Evolutionary conservation across 2,329 filamentous ascomycete genomes (phyloP), one percentile per base, ranked within the genome.

Genomic region (Metarhizium anisopliae): DNA sequence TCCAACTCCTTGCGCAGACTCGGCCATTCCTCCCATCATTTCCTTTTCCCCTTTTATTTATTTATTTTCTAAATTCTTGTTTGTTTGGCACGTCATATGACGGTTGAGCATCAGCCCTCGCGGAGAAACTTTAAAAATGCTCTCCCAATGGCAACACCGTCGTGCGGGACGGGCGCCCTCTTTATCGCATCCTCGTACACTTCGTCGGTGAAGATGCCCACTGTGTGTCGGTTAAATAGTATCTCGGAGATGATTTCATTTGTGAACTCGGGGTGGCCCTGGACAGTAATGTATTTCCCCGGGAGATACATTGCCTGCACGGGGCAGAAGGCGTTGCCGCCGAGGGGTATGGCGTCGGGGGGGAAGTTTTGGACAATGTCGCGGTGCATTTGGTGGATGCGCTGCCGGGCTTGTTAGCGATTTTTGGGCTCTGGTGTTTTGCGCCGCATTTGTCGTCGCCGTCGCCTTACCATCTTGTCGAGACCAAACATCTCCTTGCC

Each of bases 41-140:
- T 35, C 10, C 32, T 3, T 35, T 7, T 35, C 0, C 32, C 32
- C 10, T 7, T 35, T 35, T 11, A 7, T 35, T 7, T 35, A 8
- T 11, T 11, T 25, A 25, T 18, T 18, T 35, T 35, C 11, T 35
- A 5, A 7, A 7, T 2, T 18, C 2, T 11, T 6, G 2, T 45
- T 45, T 11, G 8, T 45, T 20, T 18, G n/a, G n/a, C 42, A 20
- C 20, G n/a, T 40, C 42, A 45, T 45, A 10, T 18, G 16, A 6
- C 11, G 18, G 10, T 49, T 35, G 13, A 11, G 38, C 35, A 16
- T 63, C 56, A 68, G 14, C 64, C 78, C 61, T 90, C 85, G 51
- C 83, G 72, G 63, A 95, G 69, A 62, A 97, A 96, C 49, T 79
- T 81, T 65, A 96, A 67, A 67, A 96, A 95, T 0, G 83, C 85